Evolutionary conservation across 1,139 yeast species (phyloP).

Genomic region (Blastobotrys aristatus): DNA sequence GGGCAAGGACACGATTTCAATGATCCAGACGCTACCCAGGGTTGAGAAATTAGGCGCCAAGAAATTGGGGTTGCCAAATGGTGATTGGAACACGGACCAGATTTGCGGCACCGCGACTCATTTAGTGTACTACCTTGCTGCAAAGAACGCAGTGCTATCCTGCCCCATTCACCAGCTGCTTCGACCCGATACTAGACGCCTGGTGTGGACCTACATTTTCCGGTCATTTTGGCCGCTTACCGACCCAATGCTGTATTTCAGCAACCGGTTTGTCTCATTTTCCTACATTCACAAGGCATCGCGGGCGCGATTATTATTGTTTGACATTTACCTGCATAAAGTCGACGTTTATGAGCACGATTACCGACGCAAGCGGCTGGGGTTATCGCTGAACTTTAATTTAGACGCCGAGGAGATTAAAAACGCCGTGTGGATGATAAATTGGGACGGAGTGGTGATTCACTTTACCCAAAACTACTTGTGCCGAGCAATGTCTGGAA

Average conservation of each 20-base stretch:
- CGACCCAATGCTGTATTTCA: background rate
- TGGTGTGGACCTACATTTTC: background rate
- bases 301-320: background rate
- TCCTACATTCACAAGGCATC: background rate
- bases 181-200: no score
- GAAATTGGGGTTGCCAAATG: no score
- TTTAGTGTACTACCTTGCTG: no score
- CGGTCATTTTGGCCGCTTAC: background rate
- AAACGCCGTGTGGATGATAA: background rate
- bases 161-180: no score
- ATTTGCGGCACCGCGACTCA: no score
- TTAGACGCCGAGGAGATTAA: background rate
- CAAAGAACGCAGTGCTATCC: no score
- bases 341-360: background rate
- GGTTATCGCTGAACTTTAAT: background rate
- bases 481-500: background rate
- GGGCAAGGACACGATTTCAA: no score
- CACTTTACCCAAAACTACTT: background rate
- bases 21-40: no score
- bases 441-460: background rate
- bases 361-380: background rate
- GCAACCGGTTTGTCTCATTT: background rate
- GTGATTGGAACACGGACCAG: no score
- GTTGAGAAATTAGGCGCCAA: no score
- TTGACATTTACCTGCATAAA: background rate